These are phyloP conservation scores for Straminergon stramineum DNA, from an alignment of 225 moss, liverwort and hornwort genomes.

Conservation along the genomic window DNA sequence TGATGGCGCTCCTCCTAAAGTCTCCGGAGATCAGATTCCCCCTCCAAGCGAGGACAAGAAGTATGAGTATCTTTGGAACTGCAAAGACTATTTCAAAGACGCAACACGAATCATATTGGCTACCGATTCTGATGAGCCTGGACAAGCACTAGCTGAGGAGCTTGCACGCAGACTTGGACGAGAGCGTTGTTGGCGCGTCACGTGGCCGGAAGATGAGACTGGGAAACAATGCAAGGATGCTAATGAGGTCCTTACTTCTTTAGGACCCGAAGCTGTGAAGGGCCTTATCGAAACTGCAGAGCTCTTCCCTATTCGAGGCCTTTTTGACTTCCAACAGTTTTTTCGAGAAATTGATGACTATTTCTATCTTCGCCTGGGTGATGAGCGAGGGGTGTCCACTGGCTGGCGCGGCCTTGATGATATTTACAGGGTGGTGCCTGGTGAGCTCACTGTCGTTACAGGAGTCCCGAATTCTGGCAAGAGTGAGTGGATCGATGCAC, in stretches of 20 bases:
- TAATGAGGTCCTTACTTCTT: constrained; percentile 68
- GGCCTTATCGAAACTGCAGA: constrained; percentile 67
- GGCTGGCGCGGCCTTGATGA: constrained; percentile 80
- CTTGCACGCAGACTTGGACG: constrained; percentile 93
- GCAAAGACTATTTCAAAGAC: constrained; percentile 76
- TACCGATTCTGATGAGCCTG: constrained; percentile 92
- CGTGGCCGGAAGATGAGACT: constrained; percentile 57
- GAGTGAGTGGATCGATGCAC: constrained; percentile 99
- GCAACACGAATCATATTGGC: constrained; percentile 92
- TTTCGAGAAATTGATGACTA: constrained; percentile 96
- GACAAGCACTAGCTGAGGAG: constrained; percentile 93
- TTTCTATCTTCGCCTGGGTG: constrained; percentile 81
- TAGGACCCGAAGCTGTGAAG: constrained; percentile 64
- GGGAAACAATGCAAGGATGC: constrained; percentile 79
- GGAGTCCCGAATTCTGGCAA: constrained; percentile 99
- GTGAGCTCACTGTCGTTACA: constrained; percentile 90
- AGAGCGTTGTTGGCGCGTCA: constrained; percentile 97
- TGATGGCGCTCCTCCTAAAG: constrained; percentile 84
- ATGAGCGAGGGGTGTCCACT: constrained; percentile 94
- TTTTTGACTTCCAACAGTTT: constrained; percentile 78
- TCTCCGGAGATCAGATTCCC: constrained; percentile 36
- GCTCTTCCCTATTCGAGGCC: constrained; percentile 85
- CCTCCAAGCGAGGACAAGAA: constrained; percentile 76
- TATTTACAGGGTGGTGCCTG: constrained; percentile 87
- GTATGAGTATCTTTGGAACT: constrained; percentile 88